phyloP scores from a whole-genome alignment of 129 eudicot genomes.

The Tagetes patula region DNA sequence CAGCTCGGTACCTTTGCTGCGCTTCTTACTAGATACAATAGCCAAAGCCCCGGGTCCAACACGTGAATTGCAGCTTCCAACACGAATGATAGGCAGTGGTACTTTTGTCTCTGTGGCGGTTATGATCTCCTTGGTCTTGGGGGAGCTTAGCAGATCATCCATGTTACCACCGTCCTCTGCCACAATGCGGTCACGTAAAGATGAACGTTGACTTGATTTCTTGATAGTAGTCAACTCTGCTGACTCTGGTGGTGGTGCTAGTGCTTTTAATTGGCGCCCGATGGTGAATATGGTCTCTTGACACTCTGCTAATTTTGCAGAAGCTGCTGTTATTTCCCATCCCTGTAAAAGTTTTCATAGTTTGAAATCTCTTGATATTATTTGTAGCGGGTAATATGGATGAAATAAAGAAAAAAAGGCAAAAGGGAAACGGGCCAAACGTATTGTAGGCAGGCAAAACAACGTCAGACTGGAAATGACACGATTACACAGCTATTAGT shows the following conservation, averaged over 20 bases:
- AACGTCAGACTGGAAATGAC: no score
- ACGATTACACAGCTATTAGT: no score
- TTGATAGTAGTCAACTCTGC: slow-evolving; percentile 28
- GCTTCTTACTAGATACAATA: slow-evolving; percentile 55
- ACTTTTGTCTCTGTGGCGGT: slow-evolving; percentile 36
- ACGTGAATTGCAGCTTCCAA: slow-evolving; percentile 33
- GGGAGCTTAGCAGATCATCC: slow-evolving; percentile 37
- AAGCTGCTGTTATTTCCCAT: slow-evolving; percentile 63
- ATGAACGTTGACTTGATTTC: slow-evolving; percentile 39
- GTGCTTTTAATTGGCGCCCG: slow-evolving; percentile 76
- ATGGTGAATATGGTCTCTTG: slow-evolving; percentile 73
- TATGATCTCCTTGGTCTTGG: slow-evolving; percentile 48
- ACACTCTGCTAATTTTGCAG: slow-evolving; percentile 63
- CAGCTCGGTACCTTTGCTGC: slow-evolving; percentile 54
- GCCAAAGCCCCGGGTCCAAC: slow-evolving; percentile 51
- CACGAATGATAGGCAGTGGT: slow-evolving; percentile 27
- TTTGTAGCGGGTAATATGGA: neutral
- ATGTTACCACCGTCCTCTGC: slow-evolving; percentile 47
- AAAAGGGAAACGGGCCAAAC: neutral
- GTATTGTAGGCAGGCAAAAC: neutral
- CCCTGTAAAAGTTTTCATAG: slow-evolving; percentile 46
- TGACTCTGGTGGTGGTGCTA: slow-evolving; percentile 42
- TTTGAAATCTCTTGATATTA: neutral
- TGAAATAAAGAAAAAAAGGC: neutral
- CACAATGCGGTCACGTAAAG: slow-evolving; percentile 73